Evolutionary conservation across 2,329 filamentous ascomycete genomes (phyloP).

Genomic region (Onygenales sp.): DNA sequence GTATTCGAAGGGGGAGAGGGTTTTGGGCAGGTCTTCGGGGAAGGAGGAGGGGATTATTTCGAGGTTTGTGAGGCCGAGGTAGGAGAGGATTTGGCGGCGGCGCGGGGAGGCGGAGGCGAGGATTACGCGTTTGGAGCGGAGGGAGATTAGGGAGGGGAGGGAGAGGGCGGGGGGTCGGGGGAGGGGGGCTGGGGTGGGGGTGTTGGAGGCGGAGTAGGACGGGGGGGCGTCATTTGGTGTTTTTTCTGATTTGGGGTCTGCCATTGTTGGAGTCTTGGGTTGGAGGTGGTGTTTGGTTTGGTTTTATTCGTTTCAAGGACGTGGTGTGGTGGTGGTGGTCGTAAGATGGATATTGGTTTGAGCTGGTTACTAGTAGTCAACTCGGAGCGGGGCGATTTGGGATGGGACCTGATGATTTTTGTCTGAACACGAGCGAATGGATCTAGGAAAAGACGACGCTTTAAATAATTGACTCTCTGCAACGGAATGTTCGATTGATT

Average conservation of each 20-base stretch:
- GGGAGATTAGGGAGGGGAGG: slow-evolving; percentile 66
- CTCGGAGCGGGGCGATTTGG: too few relatives aligned
- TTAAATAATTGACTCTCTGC: too few relatives aligned
- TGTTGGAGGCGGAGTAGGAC: neutral
- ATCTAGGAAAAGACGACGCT: too few relatives aligned
- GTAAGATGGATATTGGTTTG: neutral
- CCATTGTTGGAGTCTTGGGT: neutral
- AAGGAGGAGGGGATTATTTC: slow-evolving; percentile 77
- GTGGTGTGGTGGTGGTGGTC: neutral
- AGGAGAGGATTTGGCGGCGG: slow-evolving; percentile 64
- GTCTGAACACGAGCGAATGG: too few relatives aligned
- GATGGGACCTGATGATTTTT: too few relatives aligned
- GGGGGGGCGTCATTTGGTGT: neutral
- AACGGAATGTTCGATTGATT: too few relatives aligned
- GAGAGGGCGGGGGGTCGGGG: slow-evolving; percentile 52
- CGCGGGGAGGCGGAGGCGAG: slow-evolving; percentile 85
- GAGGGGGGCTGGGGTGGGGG: slow-evolving; percentile 18
- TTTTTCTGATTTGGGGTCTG: slow-evolving; percentile 3
- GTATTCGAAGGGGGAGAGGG: slow-evolving; percentile 76
- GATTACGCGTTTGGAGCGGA: slow-evolving; percentile 72
- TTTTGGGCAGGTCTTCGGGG: slow-evolving; percentile 77
- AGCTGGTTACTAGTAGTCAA: neutral
- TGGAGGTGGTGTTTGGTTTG: neutral
- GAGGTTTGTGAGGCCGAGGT: slow-evolving; percentile 71
- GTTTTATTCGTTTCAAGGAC: neutral